Percentiles rank a stretch among this genome's conserved stretches.
Conservation (phyloP, 2,329 filamentous ascomycete species). For the Botrytis galanthina region DNA sequence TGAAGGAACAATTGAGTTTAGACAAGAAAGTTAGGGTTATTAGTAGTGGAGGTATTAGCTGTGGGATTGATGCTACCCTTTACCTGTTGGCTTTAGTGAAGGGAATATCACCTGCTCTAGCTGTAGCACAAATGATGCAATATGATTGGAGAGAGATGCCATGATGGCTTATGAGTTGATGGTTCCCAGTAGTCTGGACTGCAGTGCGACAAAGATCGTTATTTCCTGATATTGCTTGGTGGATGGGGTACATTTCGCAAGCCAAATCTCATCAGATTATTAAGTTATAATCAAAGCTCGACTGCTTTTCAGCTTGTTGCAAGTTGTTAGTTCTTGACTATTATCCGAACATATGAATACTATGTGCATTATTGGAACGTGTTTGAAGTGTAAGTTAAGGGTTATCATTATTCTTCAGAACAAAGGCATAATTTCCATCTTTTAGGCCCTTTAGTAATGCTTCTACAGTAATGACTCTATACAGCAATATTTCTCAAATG, state of each 20-base stretch:
- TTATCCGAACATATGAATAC: not conserved
- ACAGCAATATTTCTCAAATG: too few species aligned
- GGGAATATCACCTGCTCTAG: not conserved
- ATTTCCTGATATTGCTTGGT: not conserved
- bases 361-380: not conserved
- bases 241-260: not conserved
- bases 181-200: not conserved
- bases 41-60: slow-evolving; percentile 74
- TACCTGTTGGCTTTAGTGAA: slow-evolving; percentile 16
- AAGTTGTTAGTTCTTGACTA: not conserved
- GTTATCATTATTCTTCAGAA: not conserved
- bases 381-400: not conserved
- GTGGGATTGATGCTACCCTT: slow-evolving; percentile 72
- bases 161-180: not conserved
- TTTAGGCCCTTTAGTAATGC: not conserved
- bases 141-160: slow-evolving; percentile 21
- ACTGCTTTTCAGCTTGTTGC: not conserved
- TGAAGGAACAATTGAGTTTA: slow-evolving; percentile 13
- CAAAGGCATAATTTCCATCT: not conserved
- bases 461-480: too few species aligned
- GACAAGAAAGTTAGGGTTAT: slow-evolving; percentile 57
- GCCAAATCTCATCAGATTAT: not conserved
- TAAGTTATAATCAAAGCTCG: not conserved
- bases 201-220: not conserved
- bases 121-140: slow-evolving; percentile 18